Percentiles rank a stretch among this genome's conserved stretches.
These are phyloP conservation scores for Fusarium sp. DNA, from an alignment of 2,329 filamentous ascomycete species.

Conservation along the genomic window DNA sequence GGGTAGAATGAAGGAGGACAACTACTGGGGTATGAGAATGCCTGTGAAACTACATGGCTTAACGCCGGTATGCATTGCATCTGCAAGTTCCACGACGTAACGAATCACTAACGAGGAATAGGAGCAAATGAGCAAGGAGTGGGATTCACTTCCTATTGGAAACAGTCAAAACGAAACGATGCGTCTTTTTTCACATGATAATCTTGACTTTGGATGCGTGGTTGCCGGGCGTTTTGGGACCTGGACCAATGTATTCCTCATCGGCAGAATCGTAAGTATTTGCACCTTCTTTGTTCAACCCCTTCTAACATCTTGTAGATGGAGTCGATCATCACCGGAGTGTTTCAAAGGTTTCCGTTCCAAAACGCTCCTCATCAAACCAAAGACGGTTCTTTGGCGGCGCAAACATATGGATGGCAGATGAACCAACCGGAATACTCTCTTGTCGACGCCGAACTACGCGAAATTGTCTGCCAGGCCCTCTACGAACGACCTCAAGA, in stretches of 20 bases:
- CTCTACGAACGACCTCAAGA: conserved; percentile 47
- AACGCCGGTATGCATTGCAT: conserved; percentile 44
- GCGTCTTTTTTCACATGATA: conserved; percentile 27
- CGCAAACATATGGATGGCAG: conserved; percentile 46
- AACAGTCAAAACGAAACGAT: background rate
- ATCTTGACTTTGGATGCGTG: conserved; percentile 22
- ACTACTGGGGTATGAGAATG: conserved; percentile 40
- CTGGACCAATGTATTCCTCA: conserved; percentile 52
- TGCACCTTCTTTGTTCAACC: background rate
- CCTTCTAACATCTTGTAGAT: conserved; percentile 44
- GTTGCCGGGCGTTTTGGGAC: conserved; percentile 50
- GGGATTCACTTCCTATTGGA: conserved; percentile 42
- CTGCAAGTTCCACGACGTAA: background rate
- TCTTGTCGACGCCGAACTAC: conserved; percentile 44
- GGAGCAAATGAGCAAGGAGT: conserved; percentile 49
- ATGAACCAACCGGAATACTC: conserved; percentile 20
- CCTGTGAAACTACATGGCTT: conserved; percentile 42
- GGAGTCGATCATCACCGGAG: conserved; percentile 48
- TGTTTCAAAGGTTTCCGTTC: conserved; percentile 32
- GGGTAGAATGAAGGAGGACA: conserved; percentile 6
- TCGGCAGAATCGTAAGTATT: conserved; percentile 47
- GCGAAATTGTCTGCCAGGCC: conserved; percentile 46
- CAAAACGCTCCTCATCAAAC: conserved; percentile 5
- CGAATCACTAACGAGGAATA: conserved; percentile 28
- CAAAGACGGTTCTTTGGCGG: background rate